These are phyloP conservation scores for Tuber umbilicatum DNA, from an alignment of 495 filamentous ascomycete genomes.

Conservation along the genomic window DNA sequence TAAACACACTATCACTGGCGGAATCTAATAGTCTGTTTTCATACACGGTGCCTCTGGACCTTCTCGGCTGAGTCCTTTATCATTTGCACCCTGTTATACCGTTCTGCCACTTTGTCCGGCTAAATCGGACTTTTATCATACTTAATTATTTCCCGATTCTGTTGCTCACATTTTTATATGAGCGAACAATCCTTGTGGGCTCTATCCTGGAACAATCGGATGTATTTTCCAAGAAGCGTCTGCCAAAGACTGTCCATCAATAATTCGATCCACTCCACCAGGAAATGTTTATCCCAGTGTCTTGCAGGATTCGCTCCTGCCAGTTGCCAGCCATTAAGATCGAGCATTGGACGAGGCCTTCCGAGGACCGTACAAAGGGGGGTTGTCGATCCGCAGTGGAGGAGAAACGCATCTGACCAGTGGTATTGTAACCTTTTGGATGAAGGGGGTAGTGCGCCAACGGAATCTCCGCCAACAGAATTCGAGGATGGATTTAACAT, in stretches of 20 bases:
- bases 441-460: conserved; percentile 52
- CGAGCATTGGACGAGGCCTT: conserved; percentile 89
- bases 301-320: conserved; percentile 25
- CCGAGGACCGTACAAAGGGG: conserved; percentile 49
- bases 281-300: conserved; percentile 22
- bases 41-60: conserved; percentile 80
- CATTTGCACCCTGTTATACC: conserved; percentile 72
- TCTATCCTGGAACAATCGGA: conserved; percentile 69
- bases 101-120: conserved; percentile 65
- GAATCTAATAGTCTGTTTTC: conserved; percentile 85
- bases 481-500: conserved; percentile 23
- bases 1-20: conserved; percentile 31
- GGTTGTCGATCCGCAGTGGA: conserved; percentile 43
- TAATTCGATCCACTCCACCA: background rate
- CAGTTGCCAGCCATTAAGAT: conserved; percentile 54
- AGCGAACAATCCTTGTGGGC: conserved; percentile 62
- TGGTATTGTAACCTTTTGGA: conserved; percentile 60
- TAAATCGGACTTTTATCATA: conserved; percentile 85
- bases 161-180: conserved; percentile 77
- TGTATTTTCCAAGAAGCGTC: conserved; percentile 48
- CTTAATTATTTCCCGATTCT: conserved; percentile 79
- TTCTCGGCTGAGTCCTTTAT: conserved; percentile 78
- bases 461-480: conserved; percentile 25
- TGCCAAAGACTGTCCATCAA: background rate
- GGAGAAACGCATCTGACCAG: conserved; percentile 48